Conservation (phyloP, 495 filamentous ascomycete species). For the Hypoxylon rickii region DNA sequence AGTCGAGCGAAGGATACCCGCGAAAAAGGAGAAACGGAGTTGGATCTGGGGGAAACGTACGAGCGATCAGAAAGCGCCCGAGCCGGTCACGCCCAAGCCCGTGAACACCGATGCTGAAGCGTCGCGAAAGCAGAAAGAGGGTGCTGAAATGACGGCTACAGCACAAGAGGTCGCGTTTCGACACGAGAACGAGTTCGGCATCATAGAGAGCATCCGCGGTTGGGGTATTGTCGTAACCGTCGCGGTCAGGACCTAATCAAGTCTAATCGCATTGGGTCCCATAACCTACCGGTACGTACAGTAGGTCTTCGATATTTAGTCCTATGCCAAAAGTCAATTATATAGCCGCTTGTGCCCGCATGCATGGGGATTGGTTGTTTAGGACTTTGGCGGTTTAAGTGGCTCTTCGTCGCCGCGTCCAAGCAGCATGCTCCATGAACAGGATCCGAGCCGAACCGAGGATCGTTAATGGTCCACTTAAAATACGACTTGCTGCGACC, state of each 20-base stretch:
- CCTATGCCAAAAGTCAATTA: no score
- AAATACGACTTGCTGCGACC: no score
- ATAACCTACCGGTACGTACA: no score
- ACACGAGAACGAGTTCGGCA: conserved; percentile 56
- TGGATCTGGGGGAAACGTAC: conserved; percentile 32
- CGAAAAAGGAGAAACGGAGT: conserved; percentile 36
- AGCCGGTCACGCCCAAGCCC: background rate
- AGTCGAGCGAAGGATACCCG: conserved; percentile 36
- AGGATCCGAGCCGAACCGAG: no score
- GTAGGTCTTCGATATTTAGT: no score
- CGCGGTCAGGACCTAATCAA: conserved; percentile 28
- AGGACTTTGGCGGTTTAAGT: no score
- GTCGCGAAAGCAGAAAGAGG: conserved; percentile 6
- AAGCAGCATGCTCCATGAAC: no score
- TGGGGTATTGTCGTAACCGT: conserved; percentile 54
- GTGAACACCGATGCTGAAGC: conserved; percentile 4
- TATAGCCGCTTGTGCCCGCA: no score
- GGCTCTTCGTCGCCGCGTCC: no score
- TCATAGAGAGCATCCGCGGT: conserved; percentile 56
- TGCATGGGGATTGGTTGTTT: no score
- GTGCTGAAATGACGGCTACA: conserved; percentile 45
- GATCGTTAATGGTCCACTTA: no score
- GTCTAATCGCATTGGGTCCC: background rate
- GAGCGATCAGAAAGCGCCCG: conserved; percentile 11
- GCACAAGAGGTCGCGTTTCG: conserved; percentile 59